phyloP scores from a whole-genome alignment of 345 rosid species.

The Eucalyptus curtisii region DNA sequence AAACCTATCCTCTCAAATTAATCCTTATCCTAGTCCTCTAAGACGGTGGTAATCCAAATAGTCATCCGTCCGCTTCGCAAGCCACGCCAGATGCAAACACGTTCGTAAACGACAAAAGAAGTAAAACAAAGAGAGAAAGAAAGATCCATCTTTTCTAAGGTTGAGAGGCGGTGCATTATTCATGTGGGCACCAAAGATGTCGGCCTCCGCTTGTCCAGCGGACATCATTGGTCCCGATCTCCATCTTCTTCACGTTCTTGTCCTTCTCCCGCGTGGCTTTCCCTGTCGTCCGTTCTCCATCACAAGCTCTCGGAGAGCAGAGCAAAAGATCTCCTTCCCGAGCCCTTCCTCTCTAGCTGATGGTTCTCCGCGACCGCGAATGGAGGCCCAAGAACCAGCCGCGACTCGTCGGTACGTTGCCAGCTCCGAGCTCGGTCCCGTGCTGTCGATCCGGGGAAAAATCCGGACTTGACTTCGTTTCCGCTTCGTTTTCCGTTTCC shows the following conservation, averaged over 20 bases:
- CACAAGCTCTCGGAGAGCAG: not conserved
- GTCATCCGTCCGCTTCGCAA: fast-evolving
- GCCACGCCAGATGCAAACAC: too few relatives aligned
- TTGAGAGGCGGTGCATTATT: not conserved
- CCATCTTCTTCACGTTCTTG: not conserved
- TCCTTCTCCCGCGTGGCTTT: not conserved
- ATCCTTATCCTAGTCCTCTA: too few relatives aligned
- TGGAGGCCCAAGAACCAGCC: not conserved
- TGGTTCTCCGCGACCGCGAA: not conserved
- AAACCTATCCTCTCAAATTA: too few relatives aligned
- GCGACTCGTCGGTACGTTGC: not conserved
- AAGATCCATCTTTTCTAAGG: not conserved
- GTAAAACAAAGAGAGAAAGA: too few relatives aligned
- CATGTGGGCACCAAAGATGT: not conserved
- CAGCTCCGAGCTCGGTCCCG: not conserved
- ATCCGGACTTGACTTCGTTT: not conserved
- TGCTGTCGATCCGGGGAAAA: not conserved
- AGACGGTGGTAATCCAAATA: fast-evolving
- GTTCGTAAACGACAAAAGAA: not conserved
- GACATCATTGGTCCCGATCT: not conserved
- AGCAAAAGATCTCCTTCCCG: not conserved
- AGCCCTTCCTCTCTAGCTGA: not conserved
- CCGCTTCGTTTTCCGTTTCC: not conserved
- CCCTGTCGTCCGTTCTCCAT: not conserved
- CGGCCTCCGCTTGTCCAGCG: not conserved